Base-by-base conservation (phyloP, 305 asterid species). In the Ilex paraguariensis region DNA sequence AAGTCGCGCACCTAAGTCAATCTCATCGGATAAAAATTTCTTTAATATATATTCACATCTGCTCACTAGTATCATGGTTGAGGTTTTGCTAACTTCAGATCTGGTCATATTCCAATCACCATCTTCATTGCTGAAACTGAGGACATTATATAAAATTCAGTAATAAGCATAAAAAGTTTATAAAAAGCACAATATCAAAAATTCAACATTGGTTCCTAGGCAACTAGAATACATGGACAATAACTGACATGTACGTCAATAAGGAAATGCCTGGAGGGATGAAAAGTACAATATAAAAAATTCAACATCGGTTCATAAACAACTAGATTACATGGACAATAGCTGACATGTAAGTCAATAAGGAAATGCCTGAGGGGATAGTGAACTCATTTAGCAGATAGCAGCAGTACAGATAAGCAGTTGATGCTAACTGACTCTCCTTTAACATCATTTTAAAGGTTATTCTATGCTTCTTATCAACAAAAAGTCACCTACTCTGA, bases 1-100 rank as follows among this genome's bases (percentile, higher is more conserved):
- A 54, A 44, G 15, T 14, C 58, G 81, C 82, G 65, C 62, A 93
- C 99, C 97, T 69, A 84, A 68, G 55, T 82, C 89, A 75, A 71
- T 81, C 84, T 87, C 97, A 79, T 93, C 99, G 13, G 75, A 62
- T 88, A 87, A 77, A 69, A 84, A 81, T 79, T 88, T 87, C 64
- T 83, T 78, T 72, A 93, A 73, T 73, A 87, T 90, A 76, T 79
- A 88, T 75, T 84, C 95, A 68, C 97, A 93, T 86, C 99, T 86
- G 60, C 86, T 73, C 75, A 84, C 62, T 48, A 93, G 78, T 60
- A 77, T 75, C 69, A 53, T 69, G 62, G 84, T 67, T 52, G 96
- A 81, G 14, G 84, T 72, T 76, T 83, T 86, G 91, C 95, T 83
- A 64, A 83, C 94, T 79, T 80, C 92, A 67, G 87, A 74, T 79